Evolutionary conservation across 768 basidiomycete genomes (phyloP).

Genomic region (Gyrodon lividus): DNA sequence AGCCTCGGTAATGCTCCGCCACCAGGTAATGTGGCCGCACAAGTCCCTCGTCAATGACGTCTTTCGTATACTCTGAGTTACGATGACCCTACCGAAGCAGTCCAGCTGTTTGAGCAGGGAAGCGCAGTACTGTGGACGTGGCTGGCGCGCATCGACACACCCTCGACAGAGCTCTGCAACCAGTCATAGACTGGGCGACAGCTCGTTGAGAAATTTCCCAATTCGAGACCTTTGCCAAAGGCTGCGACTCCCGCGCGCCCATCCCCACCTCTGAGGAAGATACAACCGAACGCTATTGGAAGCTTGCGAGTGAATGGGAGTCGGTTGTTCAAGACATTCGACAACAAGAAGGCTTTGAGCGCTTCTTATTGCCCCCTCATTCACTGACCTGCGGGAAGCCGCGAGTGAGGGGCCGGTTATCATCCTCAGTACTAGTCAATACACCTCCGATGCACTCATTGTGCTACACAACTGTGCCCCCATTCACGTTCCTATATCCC

Average conservation of each 20-base stretch:
- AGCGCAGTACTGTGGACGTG: constrained; percentile 22
- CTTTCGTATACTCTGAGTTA: constrained; percentile 15
- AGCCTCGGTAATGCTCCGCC: constrained; percentile 1
- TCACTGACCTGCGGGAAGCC: constrained; percentile 13
- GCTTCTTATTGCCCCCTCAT: constrained; percentile 27
- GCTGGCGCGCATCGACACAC: constrained; percentile 17
- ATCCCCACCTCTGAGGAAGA: neutral
- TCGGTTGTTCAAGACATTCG: constrained; percentile 16
- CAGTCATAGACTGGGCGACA: neutral
- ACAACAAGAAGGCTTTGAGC: constrained; percentile 18
- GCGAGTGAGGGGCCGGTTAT: constrained; percentile 30
- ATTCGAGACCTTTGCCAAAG: neutral
- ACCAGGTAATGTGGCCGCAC: neutral
- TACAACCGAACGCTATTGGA: neutral
- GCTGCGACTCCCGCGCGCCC: neutral
- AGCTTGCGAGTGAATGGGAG: constrained; percentile 10
- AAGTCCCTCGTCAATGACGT: constrained; percentile 8
- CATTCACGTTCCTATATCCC: neutral
- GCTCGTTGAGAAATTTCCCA: constrained; percentile 10
- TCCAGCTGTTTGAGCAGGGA: constrained; percentile 34
- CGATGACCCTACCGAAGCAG: constrained; percentile 9
- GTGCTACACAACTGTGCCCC: constrained; percentile 10
- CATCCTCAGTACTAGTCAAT: constrained; percentile 31
- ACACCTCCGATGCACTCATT: constrained; percentile 35
- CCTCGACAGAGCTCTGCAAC: constrained; percentile 6